Conservation (phyloP, 371 early-diverging fungal species). For the Mortierella sp. region DNA sequence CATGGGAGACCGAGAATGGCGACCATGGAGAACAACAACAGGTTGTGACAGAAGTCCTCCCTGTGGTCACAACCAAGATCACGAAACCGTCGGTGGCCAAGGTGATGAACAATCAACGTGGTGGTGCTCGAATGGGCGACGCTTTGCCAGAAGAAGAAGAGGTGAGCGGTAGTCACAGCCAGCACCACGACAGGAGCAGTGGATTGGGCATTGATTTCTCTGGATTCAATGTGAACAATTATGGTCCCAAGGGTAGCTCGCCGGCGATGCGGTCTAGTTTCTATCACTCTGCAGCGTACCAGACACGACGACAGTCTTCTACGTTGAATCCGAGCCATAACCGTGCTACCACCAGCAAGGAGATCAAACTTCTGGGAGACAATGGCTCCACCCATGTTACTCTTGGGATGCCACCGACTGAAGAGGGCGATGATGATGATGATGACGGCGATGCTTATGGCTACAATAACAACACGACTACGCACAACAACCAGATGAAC, state of each 20-base stretch:
- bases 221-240: constrained; percentile 6
- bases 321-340: constrained; percentile 32
- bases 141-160: constrained; percentile 8
- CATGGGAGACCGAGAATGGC: too few species aligned
- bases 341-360: not conserved
- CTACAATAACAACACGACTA: not conserved
- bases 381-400: constrained; percentile 1
- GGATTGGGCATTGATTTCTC: constrained; percentile 35
- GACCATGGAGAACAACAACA: constrained; percentile 1
- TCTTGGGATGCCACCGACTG: constrained; percentile 12
- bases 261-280: constrained; percentile 7
- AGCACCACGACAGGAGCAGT: not conserved
- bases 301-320: constrained; percentile 25
- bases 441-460: not conserved
- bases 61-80: too few species aligned
- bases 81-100: constrained; percentile 34
- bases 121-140: constrained; percentile 19
- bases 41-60: constrained; percentile 3
- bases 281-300: constrained; percentile 4
- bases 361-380: too few species aligned
- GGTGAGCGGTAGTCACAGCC: constrained; percentile 5
- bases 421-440: not conserved
- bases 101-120: constrained; percentile 28
- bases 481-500: not conserved
- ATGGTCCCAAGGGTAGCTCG: not conserved